These are phyloP conservation scores for Inonotus obliquus DNA, from an alignment of 1,284 basidiomycete genomes.

Conservation along the genomic window DNA sequence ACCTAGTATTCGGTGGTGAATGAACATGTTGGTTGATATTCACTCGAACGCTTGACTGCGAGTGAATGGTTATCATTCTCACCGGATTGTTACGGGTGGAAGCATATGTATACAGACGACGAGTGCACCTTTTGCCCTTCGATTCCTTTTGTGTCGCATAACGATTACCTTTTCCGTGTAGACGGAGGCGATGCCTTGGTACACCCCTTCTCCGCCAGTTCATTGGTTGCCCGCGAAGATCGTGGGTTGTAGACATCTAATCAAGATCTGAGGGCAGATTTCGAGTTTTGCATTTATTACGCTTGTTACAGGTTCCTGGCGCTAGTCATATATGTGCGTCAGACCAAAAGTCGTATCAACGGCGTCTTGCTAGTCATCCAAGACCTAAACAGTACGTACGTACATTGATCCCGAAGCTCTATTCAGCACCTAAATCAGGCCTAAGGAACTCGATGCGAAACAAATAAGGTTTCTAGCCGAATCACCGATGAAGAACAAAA, in stretches of 20 bases:
- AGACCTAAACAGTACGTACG: background rate
- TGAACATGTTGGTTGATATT: no score
- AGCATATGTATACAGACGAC: background rate
- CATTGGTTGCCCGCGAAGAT: conserved; percentile 9
- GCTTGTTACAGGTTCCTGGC: conserved; percentile 2
- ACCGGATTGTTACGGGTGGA: background rate
- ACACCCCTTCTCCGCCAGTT: background rate
- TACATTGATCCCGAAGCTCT: conserved; percentile 12
- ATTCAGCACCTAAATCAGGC: conserved; percentile 9
- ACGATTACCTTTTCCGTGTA: background rate
- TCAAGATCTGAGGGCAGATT: conserved; percentile 1
- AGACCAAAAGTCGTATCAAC: background rate
- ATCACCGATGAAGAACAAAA: conserved; percentile 7
- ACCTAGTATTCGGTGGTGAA: no score
- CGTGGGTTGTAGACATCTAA: conserved; percentile 4
- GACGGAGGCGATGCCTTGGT: background rate
- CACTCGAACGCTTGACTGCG: no score
- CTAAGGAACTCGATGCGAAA: conserved; percentile 4
- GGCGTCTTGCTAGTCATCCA: conserved; percentile 1
- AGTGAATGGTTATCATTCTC: no score
- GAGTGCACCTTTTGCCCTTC: background rate
- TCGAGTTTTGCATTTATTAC: background rate
- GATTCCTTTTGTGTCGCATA: background rate
- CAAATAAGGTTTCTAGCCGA: conserved; percentile 11
- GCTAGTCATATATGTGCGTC: conserved; percentile 4